Evolutionary conservation across 176 grass and related monocot genomes (phyloP).

Genomic region (Eleusine indica): DNA sequence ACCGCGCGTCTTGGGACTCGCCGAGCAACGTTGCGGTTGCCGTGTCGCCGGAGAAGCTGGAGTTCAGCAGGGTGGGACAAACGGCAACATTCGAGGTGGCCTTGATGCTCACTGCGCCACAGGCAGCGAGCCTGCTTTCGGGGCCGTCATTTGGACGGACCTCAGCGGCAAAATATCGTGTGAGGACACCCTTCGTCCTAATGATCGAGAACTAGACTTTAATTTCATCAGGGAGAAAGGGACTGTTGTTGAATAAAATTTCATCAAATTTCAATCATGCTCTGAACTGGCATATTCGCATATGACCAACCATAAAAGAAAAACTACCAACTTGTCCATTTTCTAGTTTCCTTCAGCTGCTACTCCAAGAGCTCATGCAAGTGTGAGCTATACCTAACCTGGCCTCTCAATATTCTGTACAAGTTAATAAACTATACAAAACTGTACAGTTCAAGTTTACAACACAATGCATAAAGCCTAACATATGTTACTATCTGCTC

Average conservation of each 20-base stretch:
- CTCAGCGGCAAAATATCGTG: slow-evolving; percentile 34
- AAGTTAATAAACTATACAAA: slow-evolving; percentile 17
- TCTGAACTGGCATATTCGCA: not conserved
- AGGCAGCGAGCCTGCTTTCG: slow-evolving; percentile 27
- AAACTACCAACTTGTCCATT: not conserved
- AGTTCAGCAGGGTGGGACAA: slow-evolving; percentile 40
- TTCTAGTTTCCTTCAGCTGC: not conserved
- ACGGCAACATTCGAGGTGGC: slow-evolving; percentile 39
- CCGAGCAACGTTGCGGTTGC: slow-evolving; percentile 32
- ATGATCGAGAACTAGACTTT: too few relatives aligned
- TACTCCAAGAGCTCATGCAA: slow-evolving; percentile 4
- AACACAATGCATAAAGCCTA: not conserved
- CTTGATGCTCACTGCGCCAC: slow-evolving; percentile 32
- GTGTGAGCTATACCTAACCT: slow-evolving; percentile 20
- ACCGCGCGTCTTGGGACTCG: slow-evolving; percentile 1
- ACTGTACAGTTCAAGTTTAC: slow-evolving; percentile 22
- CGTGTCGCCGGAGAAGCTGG: slow-evolving; percentile 39
- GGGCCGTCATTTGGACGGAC: slow-evolving; percentile 43
- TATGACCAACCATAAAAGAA: not conserved
- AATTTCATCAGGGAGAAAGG: too few relatives aligned
- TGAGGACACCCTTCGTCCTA: slow-evolving; percentile 40
- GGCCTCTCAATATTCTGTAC: slow-evolving; percentile 22
- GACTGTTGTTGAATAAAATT: too few relatives aligned
- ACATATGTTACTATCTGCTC: slow-evolving; percentile 30
- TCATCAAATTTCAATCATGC: too few relatives aligned